These are phyloP conservation scores for Phytophthora macrochlamydospora DNA, from an alignment of 352 stramenopile species.

Conservation along the genomic window DNA sequence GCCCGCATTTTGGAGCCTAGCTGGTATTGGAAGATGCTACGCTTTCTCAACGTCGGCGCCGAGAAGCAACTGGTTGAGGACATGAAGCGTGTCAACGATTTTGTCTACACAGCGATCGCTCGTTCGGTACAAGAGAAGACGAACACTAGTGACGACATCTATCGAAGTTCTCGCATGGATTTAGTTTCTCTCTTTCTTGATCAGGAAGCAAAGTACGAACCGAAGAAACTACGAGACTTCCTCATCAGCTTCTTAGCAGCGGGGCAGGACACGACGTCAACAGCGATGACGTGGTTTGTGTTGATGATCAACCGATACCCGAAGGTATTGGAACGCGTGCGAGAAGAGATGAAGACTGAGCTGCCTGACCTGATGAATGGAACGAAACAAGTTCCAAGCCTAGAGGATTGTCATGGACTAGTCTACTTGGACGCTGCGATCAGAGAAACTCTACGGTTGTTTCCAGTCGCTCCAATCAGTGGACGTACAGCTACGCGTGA, in stretches of 20 bases:
- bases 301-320: slow-evolving; percentile 63
- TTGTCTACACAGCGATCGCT: slow-evolving; percentile 17
- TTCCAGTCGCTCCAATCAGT: slow-evolving; percentile 58
- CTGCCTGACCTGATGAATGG: slow-evolving; percentile 46
- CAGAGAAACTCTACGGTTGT: slow-evolving; percentile 56
- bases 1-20: slow-evolving; percentile 44
- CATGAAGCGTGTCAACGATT: slow-evolving; percentile 28
- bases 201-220: slow-evolving; percentile 21
- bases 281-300: slow-evolving; percentile 65
- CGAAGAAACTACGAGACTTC: slow-evolving; percentile 72
- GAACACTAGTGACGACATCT: slow-evolving; percentile 2
- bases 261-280: slow-evolving; percentile 69
- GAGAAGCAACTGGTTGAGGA: slow-evolving; percentile 19
- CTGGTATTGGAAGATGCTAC: slow-evolving; percentile 46
- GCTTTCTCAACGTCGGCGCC: slow-evolving; percentile 15
- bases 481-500: slow-evolving; percentile 48
- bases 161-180: slow-evolving; percentile 22
- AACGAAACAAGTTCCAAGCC: slow-evolving; percentile 12
- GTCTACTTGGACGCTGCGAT: slow-evolving; percentile 57
- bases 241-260: slow-evolving; percentile 70
- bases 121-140: slow-evolving; percentile 21
- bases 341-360: slow-evolving; percentile 38
- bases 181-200: slow-evolving; percentile 54
- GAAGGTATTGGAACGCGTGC: slow-evolving; percentile 38
- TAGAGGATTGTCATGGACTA: slow-evolving; percentile 41